Conservation (phyloP, 1,284 basidiomycete genomes). For the Cutaneotrichosporon sp. region DNA sequence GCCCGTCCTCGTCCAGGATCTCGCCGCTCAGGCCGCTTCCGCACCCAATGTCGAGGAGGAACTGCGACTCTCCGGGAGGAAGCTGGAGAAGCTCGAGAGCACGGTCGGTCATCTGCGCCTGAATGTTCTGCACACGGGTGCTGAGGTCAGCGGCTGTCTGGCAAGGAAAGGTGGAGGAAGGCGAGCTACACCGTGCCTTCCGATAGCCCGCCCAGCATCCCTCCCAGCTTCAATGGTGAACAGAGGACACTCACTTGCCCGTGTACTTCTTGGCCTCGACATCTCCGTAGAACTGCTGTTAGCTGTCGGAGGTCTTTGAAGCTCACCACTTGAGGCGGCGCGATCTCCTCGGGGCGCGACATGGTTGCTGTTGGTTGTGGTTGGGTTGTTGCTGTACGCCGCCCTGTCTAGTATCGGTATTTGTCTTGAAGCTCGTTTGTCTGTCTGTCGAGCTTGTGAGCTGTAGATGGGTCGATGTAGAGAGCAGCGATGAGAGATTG, state of each 20-base stretch:
- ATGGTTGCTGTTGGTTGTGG: slow-evolving; percentile 56
- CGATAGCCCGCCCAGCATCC: not conserved
- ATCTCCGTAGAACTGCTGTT: slow-evolving; percentile 80
- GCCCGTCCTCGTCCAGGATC: slow-evolving; percentile 86
- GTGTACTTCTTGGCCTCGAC: slow-evolving; percentile 96
- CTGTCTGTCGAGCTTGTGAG: too few relatives aligned
- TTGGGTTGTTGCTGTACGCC: too few relatives aligned
- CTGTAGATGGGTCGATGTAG: not conserved
- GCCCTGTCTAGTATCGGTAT: too few relatives aligned
- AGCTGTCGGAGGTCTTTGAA: not conserved
- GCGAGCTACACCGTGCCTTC: too few relatives aligned
- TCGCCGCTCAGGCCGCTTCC: slow-evolving; percentile 98
- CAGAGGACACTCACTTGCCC: slow-evolving; percentile 66
- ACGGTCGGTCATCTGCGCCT: slow-evolving; percentile 96
- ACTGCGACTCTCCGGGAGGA: slow-evolving; percentile 70
- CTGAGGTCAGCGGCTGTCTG: slow-evolving; percentile 18
- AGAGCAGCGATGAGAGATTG: not conserved
- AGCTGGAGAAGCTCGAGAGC: slow-evolving; percentile 89
- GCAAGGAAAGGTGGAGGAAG: not conserved
- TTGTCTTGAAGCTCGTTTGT: not conserved
- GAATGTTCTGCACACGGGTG: slow-evolving; percentile 91
- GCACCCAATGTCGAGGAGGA: slow-evolving; percentile 94
- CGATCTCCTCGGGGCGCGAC: slow-evolving; percentile 93
- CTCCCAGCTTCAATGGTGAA: not conserved
- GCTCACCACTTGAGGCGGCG: slow-evolving; percentile 84